Evolutionary conservation across 345 rosid genomes (phyloP).

Genomic region (Ceriops zippeliana): DNA sequence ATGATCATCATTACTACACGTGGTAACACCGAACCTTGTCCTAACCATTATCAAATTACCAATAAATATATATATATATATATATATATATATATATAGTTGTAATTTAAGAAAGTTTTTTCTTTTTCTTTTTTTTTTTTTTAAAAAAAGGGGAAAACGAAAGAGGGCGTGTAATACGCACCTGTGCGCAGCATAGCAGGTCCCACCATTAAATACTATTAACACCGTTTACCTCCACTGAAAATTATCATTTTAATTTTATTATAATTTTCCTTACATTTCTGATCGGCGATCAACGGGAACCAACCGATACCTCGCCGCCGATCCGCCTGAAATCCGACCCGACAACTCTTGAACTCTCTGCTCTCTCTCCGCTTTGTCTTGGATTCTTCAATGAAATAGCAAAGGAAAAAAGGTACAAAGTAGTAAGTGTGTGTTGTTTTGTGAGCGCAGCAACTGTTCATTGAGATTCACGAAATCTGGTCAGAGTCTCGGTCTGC

Average conservation of each 20-base stretch:
- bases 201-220: constrained; percentile 44
- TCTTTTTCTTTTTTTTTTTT: background rate
- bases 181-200: constrained; percentile 24
- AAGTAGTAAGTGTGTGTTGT: constrained; percentile 1
- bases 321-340: constrained; percentile 23
- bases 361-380: constrained; percentile 12
- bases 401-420: background rate
- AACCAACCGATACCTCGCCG: constrained; percentile 37
- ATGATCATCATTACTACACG: too few relatives aligned
- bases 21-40: too few relatives aligned
- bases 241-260: constrained; percentile 45
- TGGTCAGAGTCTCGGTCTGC: constrained; percentile 47
- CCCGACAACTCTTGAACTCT: background rate
- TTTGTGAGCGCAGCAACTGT: constrained; percentile 19
- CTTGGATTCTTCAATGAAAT: constrained; percentile 1
- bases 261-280: constrained; percentile 22
- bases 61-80: background rate
- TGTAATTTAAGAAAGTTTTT: background rate
- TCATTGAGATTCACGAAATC: constrained; percentile 34
- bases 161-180: constrained; percentile 28
- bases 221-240: constrained; percentile 43
- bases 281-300: constrained; percentile 53
- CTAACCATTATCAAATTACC: too few relatives aligned
- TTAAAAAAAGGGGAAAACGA: background rate
- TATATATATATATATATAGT: too few relatives aligned